These are phyloP conservation scores for Phialocephala subalpina DNA, from an alignment of 2,329 filamentous ascomycete species.

Conservation along the genomic window DNA sequence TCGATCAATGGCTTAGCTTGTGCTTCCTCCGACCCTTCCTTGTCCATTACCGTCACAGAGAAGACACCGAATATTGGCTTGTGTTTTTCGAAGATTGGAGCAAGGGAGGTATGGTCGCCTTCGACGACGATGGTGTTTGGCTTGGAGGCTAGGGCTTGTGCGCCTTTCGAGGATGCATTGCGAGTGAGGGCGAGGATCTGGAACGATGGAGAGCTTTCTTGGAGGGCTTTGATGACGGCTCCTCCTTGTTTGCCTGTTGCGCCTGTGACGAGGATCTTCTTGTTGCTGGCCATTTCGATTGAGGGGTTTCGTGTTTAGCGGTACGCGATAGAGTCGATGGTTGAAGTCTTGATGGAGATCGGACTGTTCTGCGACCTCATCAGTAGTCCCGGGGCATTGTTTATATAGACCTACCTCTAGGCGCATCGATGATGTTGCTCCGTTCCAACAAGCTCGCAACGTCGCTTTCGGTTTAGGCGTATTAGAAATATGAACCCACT, in stretches of 20 bases:
- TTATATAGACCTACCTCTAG: neutral
- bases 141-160: constrained; percentile 52
- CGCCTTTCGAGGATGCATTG: constrained; percentile 52
- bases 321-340: no score
- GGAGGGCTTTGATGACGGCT: constrained; percentile 43
- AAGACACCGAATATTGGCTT: constrained; percentile 65
- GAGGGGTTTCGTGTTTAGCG: no score
- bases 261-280: constrained; percentile 43
- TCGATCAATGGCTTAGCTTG: constrained; percentile 62
- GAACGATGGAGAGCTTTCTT: constrained; percentile 47
- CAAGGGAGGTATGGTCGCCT: constrained; percentile 62
- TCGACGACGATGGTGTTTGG: constrained; percentile 59
- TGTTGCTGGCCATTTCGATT: constrained; percentile 22
- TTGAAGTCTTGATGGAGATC: no score
- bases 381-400: no score
- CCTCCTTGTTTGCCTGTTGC: constrained; percentile 49
- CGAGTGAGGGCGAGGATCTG: constrained; percentile 63
- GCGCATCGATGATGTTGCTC: neutral
- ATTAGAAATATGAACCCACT: neutral
- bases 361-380: no score
- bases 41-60: constrained; percentile 53
- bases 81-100: constrained; percentile 54
- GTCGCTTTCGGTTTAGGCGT: no score
- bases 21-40: constrained; percentile 46
- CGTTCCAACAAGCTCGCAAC: neutral